These are phyloP conservation scores for Cladosporium phlei DNA, from an alignment of 2,329 filamentous ascomycete species.

Conservation along the genomic window DNA sequence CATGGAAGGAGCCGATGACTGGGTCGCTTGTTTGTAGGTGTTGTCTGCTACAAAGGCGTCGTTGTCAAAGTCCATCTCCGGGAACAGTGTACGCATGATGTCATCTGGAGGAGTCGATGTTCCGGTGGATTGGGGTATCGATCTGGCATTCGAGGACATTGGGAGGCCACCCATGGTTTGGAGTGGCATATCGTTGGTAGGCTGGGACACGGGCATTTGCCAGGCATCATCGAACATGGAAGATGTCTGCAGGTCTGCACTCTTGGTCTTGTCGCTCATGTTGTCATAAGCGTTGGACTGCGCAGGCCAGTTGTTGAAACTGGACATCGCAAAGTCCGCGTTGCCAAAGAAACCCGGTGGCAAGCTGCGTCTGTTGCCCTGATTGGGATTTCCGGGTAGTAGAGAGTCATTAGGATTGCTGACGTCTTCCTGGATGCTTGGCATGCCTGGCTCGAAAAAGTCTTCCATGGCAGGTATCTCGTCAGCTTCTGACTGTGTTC, in stretches of 20 bases:
- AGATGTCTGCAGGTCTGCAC: conserved; percentile 1
- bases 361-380: conserved; percentile 29
- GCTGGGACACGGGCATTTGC: conserved; percentile 20
- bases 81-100: conserved; percentile 29
- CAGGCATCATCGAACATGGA: conserved; percentile 17
- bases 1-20: conserved; percentile 4
- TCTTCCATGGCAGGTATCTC: conserved; percentile 34
- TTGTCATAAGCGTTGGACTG: conserved; percentile 12
- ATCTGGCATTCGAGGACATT: conserved; percentile 1
- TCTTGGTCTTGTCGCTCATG: background rate
- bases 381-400: conserved; percentile 2
- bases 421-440: conserved; percentile 29
- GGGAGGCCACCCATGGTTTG: conserved; percentile 23
- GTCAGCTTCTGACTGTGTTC: conserved; percentile 36
- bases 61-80: conserved; percentile 27
- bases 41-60: conserved; percentile 16
- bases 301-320: conserved; percentile 19
- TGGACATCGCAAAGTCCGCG: conserved; percentile 19
- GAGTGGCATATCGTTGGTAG: conserved; percentile 19
- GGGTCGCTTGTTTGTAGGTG: conserved; percentile 7
- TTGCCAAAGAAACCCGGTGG: conserved; percentile 30
- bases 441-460: conserved; percentile 27
- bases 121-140: conserved; percentile 19
- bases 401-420: conserved; percentile 15
- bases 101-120: conserved; percentile 24